Base-by-base conservation (phyloP, 73 alveolate species). In the Paramecium sonneborni region DNA sequence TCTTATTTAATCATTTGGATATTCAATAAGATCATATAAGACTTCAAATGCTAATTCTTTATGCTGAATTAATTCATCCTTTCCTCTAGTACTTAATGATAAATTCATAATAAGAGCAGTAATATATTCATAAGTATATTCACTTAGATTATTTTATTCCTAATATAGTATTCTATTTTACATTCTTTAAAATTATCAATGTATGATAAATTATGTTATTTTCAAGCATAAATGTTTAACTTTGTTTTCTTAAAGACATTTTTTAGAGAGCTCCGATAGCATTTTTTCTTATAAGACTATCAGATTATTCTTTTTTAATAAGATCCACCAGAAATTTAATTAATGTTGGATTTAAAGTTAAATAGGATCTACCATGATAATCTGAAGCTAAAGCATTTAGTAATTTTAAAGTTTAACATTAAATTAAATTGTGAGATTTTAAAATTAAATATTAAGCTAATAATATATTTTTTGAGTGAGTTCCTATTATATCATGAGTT, bases 41-140 rank as follows among this genome's bases (percentile, higher is more conserved):
- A 98, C 98, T 85, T 94, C 90, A 39, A 98, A 87, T 15, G 96
- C 93, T 41, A 93, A 93, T 37, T 95, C 96, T 15, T 97, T 95
- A 23, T 96, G 93, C 1, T 94, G 95, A 84, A 95, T 98, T 55
- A 96, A 96, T 91, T 95, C 97, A 79, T 96, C 98, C 84, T 97
- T 97, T 11, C 99, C 99, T 28, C 98, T 97, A 34, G 97, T 90
- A 93, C 99, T 95, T 41, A 98, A 74, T 41, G 98, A 95, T 35
- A 98, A 93, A 93, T 98, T 98, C 99, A 98, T 98, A 21, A 98
- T 96, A 84, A 98, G 92, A 38, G 99, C 99, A 20, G 98, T 95
- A 1, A 99, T 98, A 93, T 98, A 98, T 89, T 98, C 99, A 10
- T 95, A 93, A n/a, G 99, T 92, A 92, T 98, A 97, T 92, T 97